phyloP scores from a whole-genome alignment of 352 stramenopile genomes.

The Phytophthora hybrid region DNA sequence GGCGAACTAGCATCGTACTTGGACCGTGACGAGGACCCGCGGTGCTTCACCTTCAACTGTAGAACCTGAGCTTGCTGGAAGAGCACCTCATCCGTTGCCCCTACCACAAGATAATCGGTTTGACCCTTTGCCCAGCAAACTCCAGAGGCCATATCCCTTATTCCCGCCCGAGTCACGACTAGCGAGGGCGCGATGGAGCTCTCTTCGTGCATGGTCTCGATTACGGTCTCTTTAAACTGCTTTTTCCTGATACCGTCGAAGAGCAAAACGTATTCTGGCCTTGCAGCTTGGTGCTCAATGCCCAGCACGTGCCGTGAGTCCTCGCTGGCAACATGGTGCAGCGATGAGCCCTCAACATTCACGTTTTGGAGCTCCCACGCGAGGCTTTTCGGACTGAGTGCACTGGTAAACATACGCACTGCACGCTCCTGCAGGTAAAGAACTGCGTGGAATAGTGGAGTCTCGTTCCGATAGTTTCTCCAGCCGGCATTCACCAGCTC shows the following conservation, averaged over 20 bases:
- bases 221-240: constrained; percentile 77
- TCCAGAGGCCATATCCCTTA: constrained; percentile 17
- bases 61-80: constrained; percentile 65
- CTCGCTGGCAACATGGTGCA: constrained; percentile 65
- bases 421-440: constrained; percentile 63
- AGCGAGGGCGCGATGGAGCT: constrained; percentile 65
- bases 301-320: constrained; percentile 42
- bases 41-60: constrained; percentile 81
- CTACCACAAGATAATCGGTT: constrained; percentile 72
- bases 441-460: constrained; percentile 70
- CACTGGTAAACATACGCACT: constrained; percentile 42
- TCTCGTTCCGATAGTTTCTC: constrained; percentile 74
- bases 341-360: constrained; percentile 79
- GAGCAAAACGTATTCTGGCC: constrained; percentile 77
- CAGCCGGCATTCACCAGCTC: constrained; percentile 50
- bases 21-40: constrained; percentile 64
- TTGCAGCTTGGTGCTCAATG: constrained; percentile 35
- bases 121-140: constrained; percentile 2
- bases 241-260: constrained; percentile 66
- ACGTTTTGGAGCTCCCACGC: constrained; percentile 63
- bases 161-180: constrained; percentile 50
- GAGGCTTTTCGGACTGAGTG: constrained; percentile 54
- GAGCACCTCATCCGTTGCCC: constrained; percentile 64
- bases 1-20: constrained; percentile 55
- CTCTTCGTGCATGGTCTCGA: constrained; percentile 78